Evolutionary conservation across 495 filamentous ascomycete species (phyloP), one percentile per base, ranked within the genome.

Genomic region (Trichoderma gamsii): DNA sequence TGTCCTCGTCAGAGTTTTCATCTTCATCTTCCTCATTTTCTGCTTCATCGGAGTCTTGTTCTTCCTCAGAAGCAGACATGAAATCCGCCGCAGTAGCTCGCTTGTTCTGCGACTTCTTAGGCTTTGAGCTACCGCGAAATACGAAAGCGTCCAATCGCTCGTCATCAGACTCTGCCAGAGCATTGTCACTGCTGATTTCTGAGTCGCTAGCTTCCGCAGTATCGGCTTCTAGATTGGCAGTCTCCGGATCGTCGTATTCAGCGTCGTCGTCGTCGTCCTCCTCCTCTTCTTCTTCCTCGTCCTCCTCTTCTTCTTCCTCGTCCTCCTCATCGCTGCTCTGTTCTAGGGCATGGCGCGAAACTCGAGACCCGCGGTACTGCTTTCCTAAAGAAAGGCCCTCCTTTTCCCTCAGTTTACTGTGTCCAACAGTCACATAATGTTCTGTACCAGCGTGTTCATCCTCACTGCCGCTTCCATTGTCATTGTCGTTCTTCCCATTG

Each of bases 391-490:
- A 76, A 65, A 82, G 79, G 32, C 79, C 80, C 15, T 92, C 87
- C 67, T 84, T 83, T 74, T 93, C 91, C 68, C 92, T 88, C 59
- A 97, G 84, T 74, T 90, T 93, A 77, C 88, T 93, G 82, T 94
- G 94, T 90, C 90, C 89, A 72, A 97, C 90, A 67, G 85, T 77
- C 29, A 88, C 83, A 75, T 99, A 99, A 73, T 99, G 94, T 70
- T 95, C 94, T 18, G 92, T 87, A 23, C 73, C 87, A 76, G 70
- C 83, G 73, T 76, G 77, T 15, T 83, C 83, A 71, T 87, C 76
- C 32, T 75, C 82, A 46, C 79, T 80, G 18, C 87, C 87, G 23
- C 84, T 85, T 38, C 83, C 85, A 71, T 84, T 88, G 27, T 81
- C 80, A 64, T 78, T 75, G 65, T 76, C 70, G 15, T 74, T 82